These are phyloP conservation scores for Cokeromyces recurvatus DNA, from an alignment of 371 early-diverging fungal species.

Conservation along the genomic window DNA sequence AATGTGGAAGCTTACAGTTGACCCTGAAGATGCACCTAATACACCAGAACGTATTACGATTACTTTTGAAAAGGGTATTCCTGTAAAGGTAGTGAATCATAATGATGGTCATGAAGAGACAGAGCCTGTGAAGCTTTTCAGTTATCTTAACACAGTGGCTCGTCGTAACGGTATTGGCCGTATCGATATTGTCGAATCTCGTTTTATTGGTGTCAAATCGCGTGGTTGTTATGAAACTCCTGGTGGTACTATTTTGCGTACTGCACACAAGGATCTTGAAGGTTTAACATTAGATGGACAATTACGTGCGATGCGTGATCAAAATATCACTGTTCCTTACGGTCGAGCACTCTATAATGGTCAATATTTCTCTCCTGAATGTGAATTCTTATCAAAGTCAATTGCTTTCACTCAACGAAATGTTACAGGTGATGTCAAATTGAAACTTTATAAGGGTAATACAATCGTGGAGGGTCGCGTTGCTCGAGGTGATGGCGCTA, in stretches of 20 bases:
- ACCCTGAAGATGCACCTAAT: conserved; percentile 93
- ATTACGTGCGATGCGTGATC: conserved; percentile 87
- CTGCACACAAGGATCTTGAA: conserved; percentile 94
- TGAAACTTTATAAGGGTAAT: conserved; percentile 96
- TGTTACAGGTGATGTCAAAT: conserved; percentile 87
- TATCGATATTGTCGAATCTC: conserved; percentile 97
- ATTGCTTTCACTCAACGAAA: conserved; percentile 78
- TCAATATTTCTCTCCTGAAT: conserved; percentile 93
- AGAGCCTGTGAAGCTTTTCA: conserved; percentile 82
- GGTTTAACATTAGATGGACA: conserved; percentile 94
- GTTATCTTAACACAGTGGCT: conserved; percentile 92
- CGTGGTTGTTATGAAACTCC: conserved; percentile 98
- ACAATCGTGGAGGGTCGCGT: conserved; percentile 85
- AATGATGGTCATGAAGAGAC: conserved; percentile 64
- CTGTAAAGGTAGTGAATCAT: conserved; percentile 84
- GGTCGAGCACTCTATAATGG: conserved; percentile 88
- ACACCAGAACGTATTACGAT: conserved; percentile 92
- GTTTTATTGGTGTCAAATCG: conserved; percentile 97
- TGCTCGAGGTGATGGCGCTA: conserved; percentile 65
- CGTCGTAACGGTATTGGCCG: conserved; percentile 96
- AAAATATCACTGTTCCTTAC: conserved; percentile 75
- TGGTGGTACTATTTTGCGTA: conserved; percentile 92
- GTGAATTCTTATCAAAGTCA: conserved; percentile 79
- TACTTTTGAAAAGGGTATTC: conserved; percentile 84
- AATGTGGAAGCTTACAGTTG: conserved; percentile 97